phyloP scores from a whole-genome alignment of 345 rosid species.

The Eucalyptus regnans region DNA sequence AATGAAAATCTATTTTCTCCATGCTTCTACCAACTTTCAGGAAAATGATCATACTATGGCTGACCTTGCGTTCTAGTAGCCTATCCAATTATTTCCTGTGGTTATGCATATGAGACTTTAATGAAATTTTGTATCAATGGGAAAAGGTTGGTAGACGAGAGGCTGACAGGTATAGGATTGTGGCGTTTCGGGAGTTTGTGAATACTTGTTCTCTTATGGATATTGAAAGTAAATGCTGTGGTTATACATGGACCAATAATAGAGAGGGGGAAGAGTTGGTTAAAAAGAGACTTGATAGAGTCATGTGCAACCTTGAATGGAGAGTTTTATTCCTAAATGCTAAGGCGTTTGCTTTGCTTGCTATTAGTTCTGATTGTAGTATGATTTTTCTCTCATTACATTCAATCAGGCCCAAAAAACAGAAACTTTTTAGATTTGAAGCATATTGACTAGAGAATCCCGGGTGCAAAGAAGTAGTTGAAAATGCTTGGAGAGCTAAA shows the following conservation, averaged over 20 bases:
- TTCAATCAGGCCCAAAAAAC: accelerated
- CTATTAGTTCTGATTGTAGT: neutral
- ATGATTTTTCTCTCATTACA: too few species aligned
- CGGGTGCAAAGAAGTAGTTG: too few species aligned
- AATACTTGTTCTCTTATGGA: neutral
- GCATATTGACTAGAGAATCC: neutral
- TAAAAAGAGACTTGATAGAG: neutral
- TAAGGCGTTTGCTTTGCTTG: neutral
- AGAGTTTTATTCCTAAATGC: neutral
- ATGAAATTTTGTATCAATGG: neutral
- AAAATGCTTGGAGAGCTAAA: neutral
- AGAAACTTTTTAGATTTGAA: too few species aligned
- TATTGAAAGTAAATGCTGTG: neutral
- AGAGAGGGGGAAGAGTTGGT: neutral
- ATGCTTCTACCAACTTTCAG: neutral
- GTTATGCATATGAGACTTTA: neutral
- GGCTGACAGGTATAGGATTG: neutral
- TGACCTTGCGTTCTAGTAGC: neutral
- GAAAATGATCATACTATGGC: neutral
- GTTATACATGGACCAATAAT: neutral
- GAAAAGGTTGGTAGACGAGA: neutral
- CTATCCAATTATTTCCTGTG: too few species aligned
- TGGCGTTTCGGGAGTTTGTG: neutral
- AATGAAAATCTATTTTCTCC: neutral
- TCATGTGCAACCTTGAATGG: neutral